These are phyloP conservation scores for Staphylotrichum tortipilum DNA, from an alignment of 495 filamentous ascomycete genomes.

Conservation along the genomic window DNA sequence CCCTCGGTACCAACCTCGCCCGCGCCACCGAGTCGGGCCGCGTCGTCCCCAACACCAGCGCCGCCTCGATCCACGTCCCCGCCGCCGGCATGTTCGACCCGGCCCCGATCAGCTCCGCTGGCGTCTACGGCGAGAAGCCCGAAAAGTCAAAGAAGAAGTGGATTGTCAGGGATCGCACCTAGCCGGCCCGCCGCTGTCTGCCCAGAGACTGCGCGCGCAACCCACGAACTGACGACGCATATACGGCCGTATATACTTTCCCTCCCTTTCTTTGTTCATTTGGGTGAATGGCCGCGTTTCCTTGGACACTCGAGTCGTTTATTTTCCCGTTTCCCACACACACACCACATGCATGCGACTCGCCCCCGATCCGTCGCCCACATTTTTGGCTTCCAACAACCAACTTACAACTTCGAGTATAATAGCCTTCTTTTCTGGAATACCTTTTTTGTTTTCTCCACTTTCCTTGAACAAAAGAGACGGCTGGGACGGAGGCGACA, in stretches of 20 bases:
- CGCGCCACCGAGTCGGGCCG: constrained; percentile 23
- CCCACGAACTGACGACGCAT: neutral
- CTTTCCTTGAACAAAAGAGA: neutral
- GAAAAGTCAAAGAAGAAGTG: constrained; percentile 37
- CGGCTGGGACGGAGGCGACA: neutral
- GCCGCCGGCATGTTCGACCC: constrained; percentile 26
- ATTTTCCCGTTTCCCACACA: too few relatives aligned
- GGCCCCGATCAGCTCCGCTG: constrained; percentile 21
- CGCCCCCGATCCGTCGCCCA: too few relatives aligned
- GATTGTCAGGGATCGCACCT: constrained; percentile 29
- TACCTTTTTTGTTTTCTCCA: neutral
- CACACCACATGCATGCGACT: too few relatives aligned
- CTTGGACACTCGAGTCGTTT: too few relatives aligned
- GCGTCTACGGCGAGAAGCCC: constrained; percentile 19
- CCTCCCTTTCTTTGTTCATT: neutral
- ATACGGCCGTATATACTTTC: constrained; percentile 5
- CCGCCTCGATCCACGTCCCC: constrained; percentile 23
- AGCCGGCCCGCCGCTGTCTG: too few relatives aligned
- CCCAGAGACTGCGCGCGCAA: neutral
- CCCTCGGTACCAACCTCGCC: constrained; percentile 32
- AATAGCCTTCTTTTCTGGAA: neutral
- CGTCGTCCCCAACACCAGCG: constrained; percentile 22
- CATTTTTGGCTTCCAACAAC: neutral
- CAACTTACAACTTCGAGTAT: neutral
- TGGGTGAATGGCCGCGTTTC: neutral